Base-by-base conservation (phyloP, 2,329 filamentous ascomycete genomes). In the Thelonectria rubi region DNA sequence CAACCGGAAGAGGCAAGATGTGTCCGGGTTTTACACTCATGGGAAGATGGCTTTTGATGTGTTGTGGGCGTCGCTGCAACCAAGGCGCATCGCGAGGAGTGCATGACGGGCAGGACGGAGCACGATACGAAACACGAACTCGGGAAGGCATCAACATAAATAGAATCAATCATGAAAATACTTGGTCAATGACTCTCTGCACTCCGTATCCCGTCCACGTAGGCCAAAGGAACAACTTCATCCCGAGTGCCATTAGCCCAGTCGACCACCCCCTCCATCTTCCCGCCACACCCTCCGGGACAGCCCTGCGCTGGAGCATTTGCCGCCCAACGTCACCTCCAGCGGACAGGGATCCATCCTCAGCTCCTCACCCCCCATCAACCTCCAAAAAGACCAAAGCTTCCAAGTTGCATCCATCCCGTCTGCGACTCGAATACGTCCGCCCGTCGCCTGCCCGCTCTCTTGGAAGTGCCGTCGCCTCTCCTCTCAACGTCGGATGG, bases 251-350 rank as follows among this genome's bases (percentile, higher is more conserved):
- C 26, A 30, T 30, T 30, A 8, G 7, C 26, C 26, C 26, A 30
- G 26, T 30, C 4, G 26, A 30, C 26, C 26, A 30, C 26, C 8
- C 26, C 26, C 26, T 30, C 26, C 26, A 30, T 9, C 26, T 5
- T 30, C 34, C 34, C 12, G 34, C 12, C 34, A 15, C 34, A 37
- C 34, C 34, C 34, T 14, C 34, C 4, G 3, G n/a, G 5, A 5
- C 34, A 37, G 34, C 34, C 34, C 34, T 37, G 34, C 51, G 10
- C 47, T 52, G 42, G 49, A 30, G 56, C 49, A 57, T 42, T 52
- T 48, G 34, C 53, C 56, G 32, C 34, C 39, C 62, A 65, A 60
- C 62, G 62, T 65, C 62, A 65, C 62, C 26, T 50, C 59, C 48
- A 55, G 51, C 52, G 55, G 47, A 34, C 55, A 62, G 52, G 59